Base-by-base conservation (phyloP, 805 yeast species). In the Teunomyces gatunensis region DNA sequence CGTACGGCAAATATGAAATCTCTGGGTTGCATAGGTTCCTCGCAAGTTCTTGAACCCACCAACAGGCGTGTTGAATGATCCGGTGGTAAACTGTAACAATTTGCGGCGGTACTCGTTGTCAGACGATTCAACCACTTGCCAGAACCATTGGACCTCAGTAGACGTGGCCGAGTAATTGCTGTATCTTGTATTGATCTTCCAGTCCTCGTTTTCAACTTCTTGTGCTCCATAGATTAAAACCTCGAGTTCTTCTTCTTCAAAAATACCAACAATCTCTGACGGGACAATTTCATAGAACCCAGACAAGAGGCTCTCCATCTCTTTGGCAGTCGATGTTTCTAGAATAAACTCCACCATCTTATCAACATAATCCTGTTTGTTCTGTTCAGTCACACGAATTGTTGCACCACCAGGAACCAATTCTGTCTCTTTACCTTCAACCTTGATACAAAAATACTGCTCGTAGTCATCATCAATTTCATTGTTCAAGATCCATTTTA, bases 121-220 rank as follows among this genome's bases (percentile, higher is more conserved):
- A 68, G 92, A 92, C 0, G 97, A 88, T 58, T 89, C 81, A 12
- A 94, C 97, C 1, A 97, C 96, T 61, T 97, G 77, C 99, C 99
- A 94, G 69, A 92, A 94, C 88, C 97, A 92, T 61, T 86, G 90
- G 47, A 94, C 84, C 62, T 91, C 97, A 27, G 88, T 83, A 1
- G 96, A 87, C 2, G 87, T 77, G 0, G 90, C 77, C 0, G 89
- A 79, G 64, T 92, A 94, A 61, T 90, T 92, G 42, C 79, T 85
- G 67, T 94, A 86, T 1, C 71, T 74, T 1, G 97, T 81, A 62
- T 94, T 87, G 59, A 81, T 84, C 54, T 87, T 86, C 99, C 99
- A 94, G 62, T 94, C 99, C 55, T 84, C 89, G 15, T 92, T 92
- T 68, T 90, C 96, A 58, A 94, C 89, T 57, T 91, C 97, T 1